Percentiles rank a stretch among this genome's conserved stretches.
These are phyloP conservation scores for Schizosaccharomyces lindneri DNA, from an alignment of 805 yeast species.

Conservation along the genomic window DNA sequence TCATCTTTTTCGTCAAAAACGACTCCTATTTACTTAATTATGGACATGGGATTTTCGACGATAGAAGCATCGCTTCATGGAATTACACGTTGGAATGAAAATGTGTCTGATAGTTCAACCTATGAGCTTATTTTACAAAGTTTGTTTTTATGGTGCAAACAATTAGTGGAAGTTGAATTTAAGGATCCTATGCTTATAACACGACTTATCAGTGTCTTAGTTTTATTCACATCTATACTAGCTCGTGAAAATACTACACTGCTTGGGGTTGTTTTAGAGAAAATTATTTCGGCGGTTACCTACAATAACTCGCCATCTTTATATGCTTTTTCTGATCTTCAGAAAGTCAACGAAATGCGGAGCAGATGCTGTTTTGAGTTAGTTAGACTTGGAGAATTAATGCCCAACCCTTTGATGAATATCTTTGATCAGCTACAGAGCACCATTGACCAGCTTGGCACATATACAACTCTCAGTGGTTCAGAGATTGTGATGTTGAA, in stretches of 20 bases:
- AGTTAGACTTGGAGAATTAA: conserved; percentile 75
- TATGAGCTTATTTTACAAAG: conserved; percentile 27
- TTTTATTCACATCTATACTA: conserved; percentile 75
- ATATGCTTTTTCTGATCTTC: conserved; percentile 36
- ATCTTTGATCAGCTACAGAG: conserved; percentile 62
- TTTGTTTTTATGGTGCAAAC: conserved; percentile 32
- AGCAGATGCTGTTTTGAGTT: conserved; percentile 86
- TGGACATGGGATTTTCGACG: conserved; percentile 58
- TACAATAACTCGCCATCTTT: conserved; percentile 11
- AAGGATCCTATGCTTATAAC: conserved; percentile 61
- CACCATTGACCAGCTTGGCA: conserved; percentile 48
- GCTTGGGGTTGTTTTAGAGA: conserved; percentile 66
- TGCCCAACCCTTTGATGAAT: conserved; percentile 71
- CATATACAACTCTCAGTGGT: conserved; percentile 46
- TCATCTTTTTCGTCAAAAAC: conserved; percentile 12
- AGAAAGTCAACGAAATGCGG: conserved; percentile 51
- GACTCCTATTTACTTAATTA: conserved; percentile 41
- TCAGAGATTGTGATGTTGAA: conserved; percentile 88
- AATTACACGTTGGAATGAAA: conserved; percentile 52
- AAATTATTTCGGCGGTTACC: conserved; percentile 64
- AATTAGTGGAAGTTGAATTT: conserved; percentile 43
- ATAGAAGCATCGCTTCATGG: conserved; percentile 83
- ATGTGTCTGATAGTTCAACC: conserved; percentile 22
- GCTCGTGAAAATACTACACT: conserved; percentile 39
- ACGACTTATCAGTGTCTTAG: conserved; percentile 73